Conservation (phyloP, 805 yeast species). For the Teunomyces gatunensis region DNA sequence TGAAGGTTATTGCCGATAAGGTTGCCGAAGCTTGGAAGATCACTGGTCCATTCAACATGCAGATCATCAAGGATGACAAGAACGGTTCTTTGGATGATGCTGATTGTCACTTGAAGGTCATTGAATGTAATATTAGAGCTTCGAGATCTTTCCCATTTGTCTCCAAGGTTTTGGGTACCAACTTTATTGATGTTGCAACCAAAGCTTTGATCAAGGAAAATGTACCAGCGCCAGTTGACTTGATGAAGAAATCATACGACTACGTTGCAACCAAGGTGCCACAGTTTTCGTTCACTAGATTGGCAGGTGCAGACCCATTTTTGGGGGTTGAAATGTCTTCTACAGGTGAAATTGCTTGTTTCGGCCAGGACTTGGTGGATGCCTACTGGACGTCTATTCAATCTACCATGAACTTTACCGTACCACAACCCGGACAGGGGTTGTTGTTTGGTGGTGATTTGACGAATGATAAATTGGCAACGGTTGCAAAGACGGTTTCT, state of each 20-base stretch:
- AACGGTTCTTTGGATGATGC: conserved; percentile 55
- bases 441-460: conserved; percentile 93
- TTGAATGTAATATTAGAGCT: conserved; percentile 98
- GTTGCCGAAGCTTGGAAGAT: conserved; percentile 93
- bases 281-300: conserved; percentile 95
- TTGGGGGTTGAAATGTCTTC: conserved; percentile 99
- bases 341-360: conserved; percentile 98
- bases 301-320: conserved; percentile 99
- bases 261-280: conserved; percentile 98
- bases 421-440: conserved; percentile 89
- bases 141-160: conserved; percentile 99
- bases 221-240: conserved; percentile 75
- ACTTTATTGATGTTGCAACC: conserved; percentile 93
- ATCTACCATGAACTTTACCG: conserved; percentile 93
- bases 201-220: conserved; percentile 74
- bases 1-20: conserved; percentile 86
- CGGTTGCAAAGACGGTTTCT: conserved; percentile 67
- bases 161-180: conserved; percentile 91
- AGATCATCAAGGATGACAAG: conserved; percentile 77
- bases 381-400: conserved; percentile 98
- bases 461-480: conserved; percentile 63
- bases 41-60: conserved; percentile 98
- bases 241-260: conserved; percentile 72
- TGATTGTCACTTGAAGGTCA: conserved; percentile 72
- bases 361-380: conserved; percentile 80